Evolutionary conservation across 2,329 filamentous ascomycete genomes (phyloP).

Genomic region (Xylaria sp.): DNA sequence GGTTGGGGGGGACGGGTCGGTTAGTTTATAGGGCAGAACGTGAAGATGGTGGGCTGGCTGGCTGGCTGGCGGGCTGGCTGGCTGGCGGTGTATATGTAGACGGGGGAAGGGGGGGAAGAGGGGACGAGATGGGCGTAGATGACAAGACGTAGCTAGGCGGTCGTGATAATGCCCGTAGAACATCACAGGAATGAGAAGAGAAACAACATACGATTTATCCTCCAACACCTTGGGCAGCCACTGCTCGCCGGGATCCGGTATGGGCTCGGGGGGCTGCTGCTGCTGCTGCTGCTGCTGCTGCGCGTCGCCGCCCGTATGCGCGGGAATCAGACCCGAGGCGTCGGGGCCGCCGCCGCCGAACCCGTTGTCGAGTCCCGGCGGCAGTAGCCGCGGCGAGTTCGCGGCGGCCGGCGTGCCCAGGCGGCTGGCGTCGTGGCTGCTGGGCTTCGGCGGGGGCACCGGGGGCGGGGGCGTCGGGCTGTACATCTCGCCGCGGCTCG

Average conservation of each 20-base stretch:
- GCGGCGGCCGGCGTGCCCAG: conserved; percentile 62
- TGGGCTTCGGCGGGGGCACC: conserved; percentile 72
- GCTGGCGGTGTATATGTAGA: neutral
- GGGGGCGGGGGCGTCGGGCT: conserved; percentile 62
- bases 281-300: conserved; percentile 36
- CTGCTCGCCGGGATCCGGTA: conserved; percentile 62
- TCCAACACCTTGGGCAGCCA: conserved; percentile 79
- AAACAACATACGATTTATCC: conserved; percentile 72
- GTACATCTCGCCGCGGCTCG: conserved; percentile 21
- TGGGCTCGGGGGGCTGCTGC: conserved; percentile 39
- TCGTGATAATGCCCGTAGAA: no score
- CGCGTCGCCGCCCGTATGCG: conserved; percentile 20
- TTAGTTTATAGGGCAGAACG: conserved; percentile 5
- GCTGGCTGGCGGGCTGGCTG: neutral
- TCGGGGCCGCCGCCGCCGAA: conserved; percentile 28
- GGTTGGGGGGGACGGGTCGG: conserved; percentile 12
- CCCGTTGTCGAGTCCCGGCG: conserved; percentile 40
- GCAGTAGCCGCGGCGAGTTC: conserved; percentile 49
- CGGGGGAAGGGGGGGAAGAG: no score
- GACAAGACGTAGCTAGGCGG: no score
- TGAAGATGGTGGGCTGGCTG: neutral
- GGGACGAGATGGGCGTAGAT: no score
- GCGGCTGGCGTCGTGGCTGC: conserved; percentile 69
- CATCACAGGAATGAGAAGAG: conserved; percentile 7
- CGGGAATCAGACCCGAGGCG: conserved; percentile 37